phyloP scores from a whole-genome alignment of 2,329 filamentous ascomycete species.

The Pezicula neosporulosa region DNA sequence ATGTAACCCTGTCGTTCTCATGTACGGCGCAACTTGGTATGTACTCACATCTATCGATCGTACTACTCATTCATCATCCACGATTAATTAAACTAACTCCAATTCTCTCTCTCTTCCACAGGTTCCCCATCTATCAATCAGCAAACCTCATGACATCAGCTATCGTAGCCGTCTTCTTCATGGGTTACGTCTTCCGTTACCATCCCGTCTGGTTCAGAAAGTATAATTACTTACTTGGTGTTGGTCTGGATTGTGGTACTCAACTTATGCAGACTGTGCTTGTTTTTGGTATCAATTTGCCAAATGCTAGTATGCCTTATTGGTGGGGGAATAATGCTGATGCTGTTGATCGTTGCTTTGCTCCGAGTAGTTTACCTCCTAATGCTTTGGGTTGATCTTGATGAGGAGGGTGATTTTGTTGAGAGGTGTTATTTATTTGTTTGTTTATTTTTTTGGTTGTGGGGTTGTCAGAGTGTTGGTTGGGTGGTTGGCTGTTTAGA shows the following conservation, averaged over 20 bases:
- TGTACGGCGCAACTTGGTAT: slow-evolving; percentile 18
- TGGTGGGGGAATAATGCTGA: slow-evolving; percentile 27
- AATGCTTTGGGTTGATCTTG: slow-evolving; percentile 10
- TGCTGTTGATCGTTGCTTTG: slow-evolving; percentile 24
- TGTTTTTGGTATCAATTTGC: slow-evolving; percentile 27
- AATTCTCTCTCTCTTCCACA: too few species aligned
- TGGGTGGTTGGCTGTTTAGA: too few species aligned
- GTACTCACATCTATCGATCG: too few species aligned
- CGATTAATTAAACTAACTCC: too few species aligned
- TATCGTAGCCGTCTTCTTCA: slow-evolving; percentile 25
- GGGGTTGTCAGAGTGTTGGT: too few species aligned
- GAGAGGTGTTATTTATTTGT: too few species aligned
- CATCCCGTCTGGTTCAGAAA: slow-evolving; percentile 36
- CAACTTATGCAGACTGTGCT: slow-evolving; percentile 27
- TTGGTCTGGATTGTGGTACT: slow-evolving; percentile 33
- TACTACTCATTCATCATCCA: too few species aligned
- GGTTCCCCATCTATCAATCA: slow-evolving; percentile 26
- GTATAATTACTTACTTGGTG: slow-evolving; percentile 39
- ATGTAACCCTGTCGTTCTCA: slow-evolving; percentile 25
- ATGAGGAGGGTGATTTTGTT: neutral
- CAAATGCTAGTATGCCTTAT: slow-evolving; percentile 20
- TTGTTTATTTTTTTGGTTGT: too few species aligned
- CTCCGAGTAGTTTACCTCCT: slow-evolving; percentile 16
- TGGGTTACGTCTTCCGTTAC: slow-evolving; percentile 27
- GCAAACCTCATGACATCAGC: slow-evolving; percentile 26